phyloP scores from a whole-genome alignment of 2,329 filamentous ascomycete species.

The Ophiostoma ips region DNA sequence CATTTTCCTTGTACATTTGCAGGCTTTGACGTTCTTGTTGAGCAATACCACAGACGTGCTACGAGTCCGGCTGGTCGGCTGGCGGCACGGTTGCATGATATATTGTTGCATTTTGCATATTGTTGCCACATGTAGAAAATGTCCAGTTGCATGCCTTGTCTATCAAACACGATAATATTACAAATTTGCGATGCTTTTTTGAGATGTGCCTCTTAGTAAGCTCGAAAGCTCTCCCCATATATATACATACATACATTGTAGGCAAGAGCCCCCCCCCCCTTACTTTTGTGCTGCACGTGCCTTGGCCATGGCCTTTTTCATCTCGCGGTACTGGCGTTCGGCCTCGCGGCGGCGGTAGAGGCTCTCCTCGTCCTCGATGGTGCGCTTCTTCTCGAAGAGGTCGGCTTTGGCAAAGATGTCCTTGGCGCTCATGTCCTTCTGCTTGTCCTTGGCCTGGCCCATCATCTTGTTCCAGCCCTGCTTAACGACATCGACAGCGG shows the following conservation, averaged over 20 bases:
- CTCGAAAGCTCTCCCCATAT: neutral
- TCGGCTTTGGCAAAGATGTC: constrained; percentile 7
- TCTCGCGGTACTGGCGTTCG: constrained; percentile 13
- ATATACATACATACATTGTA: neutral
- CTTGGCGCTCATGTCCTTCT: constrained; percentile 9
- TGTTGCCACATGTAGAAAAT: no score
- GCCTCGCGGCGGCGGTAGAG: constrained; percentile 14
- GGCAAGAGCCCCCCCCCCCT: neutral
- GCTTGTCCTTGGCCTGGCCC: constrained; percentile 13
- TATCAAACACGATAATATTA: neutral
- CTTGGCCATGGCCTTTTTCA: constrained; percentile 10
- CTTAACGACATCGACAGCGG: constrained; percentile 10
- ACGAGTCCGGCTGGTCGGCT: no score
- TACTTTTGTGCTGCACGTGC: neutral
- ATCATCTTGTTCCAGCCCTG: constrained; percentile 13
- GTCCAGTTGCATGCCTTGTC: neutral
- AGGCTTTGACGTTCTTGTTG: no score
- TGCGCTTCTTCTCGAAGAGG: constrained; percentile 48
- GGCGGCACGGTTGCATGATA: no score
- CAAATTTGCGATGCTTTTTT: neutral
- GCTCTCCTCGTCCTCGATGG: constrained; percentile 24
- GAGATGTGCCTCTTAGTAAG: neutral
- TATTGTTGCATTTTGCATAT: no score
- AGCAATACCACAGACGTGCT: no score
- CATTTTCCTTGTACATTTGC: no score